Conservation (phyloP, 306 rosid species). For the Chamaecrista fasciculata region DNA sequence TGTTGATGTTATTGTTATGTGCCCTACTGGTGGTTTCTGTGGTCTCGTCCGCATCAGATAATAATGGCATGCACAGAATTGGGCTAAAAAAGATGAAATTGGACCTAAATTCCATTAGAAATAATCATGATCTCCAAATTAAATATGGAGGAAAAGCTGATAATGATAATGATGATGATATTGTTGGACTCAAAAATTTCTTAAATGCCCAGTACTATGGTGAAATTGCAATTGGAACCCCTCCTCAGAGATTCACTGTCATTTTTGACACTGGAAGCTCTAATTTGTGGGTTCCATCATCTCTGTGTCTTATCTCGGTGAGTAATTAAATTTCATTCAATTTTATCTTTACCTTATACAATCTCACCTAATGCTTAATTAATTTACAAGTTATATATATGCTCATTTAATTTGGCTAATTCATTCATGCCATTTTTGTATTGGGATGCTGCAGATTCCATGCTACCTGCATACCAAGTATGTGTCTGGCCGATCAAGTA, state of each 20-base stretch:
- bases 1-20: slow-evolving; percentile 37
- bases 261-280: slow-evolving; percentile 94
- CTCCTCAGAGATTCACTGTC: slow-evolving; percentile 79
- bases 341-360: too few species aligned
- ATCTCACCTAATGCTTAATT: too few species aligned
- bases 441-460: slow-evolving; percentile 64
- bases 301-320: slow-evolving; percentile 70
- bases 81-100: slow-evolving; percentile 68
- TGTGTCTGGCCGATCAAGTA: slow-evolving; percentile 54
- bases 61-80: slow-evolving; percentile 61
- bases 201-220: slow-evolving; percentile 95
- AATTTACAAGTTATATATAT: too few species aligned
- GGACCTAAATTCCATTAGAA: slow-evolving; percentile 47
- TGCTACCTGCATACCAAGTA: slow-evolving; percentile 85
- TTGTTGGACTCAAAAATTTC: slow-evolving; percentile 69
- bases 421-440: slow-evolving; percentile 8
- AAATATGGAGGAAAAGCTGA: slow-evolving; percentile 30
- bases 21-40: slow-evolving; percentile 38
- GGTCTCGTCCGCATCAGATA: slow-evolving; percentile 42
- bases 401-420: neutral
- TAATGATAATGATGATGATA: slow-evolving; percentile 50
- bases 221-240: slow-evolving; percentile 75
- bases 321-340: slow-evolving; percentile 11
- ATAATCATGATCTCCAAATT: slow-evolving; percentile 35
- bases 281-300: slow-evolving; percentile 92